Evolutionary conservation across 2,329 filamentous ascomycete species (phyloP).

Genomic region (Neofusicoccum laricinum): DNA sequence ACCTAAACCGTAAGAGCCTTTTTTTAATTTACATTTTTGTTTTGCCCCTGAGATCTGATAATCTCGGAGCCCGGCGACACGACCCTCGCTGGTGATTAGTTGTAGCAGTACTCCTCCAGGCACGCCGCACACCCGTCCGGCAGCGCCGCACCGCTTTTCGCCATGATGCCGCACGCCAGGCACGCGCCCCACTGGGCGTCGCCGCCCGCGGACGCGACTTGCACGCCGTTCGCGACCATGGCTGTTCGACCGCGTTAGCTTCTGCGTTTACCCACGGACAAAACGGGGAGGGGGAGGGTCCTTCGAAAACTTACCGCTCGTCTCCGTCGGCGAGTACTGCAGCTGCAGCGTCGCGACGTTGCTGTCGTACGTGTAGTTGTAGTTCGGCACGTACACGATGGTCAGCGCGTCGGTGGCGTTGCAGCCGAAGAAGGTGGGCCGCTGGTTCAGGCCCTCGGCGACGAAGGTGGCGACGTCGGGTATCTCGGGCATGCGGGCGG

Average conservation of each 20-base stretch:
- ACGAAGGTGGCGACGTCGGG: constrained; percentile 57
- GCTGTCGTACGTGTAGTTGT: constrained; percentile 4
- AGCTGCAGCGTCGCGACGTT: constrained; percentile 8
- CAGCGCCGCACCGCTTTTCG: constrained; percentile 4
- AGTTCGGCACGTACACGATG: constrained; percentile 13
- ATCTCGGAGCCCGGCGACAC: too few species aligned
- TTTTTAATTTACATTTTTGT: too few species aligned
- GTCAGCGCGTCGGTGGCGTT: constrained; percentile 33
- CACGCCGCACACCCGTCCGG: constrained; percentile 8
- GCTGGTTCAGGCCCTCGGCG: constrained; percentile 57
- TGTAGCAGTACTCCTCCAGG: constrained; percentile 10
- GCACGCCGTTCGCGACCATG: constrained; percentile 13
- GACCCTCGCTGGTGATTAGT: neutral
- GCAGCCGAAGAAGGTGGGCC: constrained; percentile 60
- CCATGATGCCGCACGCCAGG: constrained; percentile 14
- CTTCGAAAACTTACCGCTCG: neutral
- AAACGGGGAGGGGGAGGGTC: neutral
- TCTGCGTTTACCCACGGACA: neutral
- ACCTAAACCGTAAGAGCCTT: too few species aligned
- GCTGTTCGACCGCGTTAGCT: neutral
- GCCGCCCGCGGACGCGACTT: neutral
- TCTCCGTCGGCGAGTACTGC: neutral
- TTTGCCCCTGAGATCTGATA: too few species aligned
- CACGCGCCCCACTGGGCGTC: neutral
- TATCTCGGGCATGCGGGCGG: constrained; percentile 55